Base-by-base conservation (phyloP, 495 filamentous ascomycete genomes). In the Terfezia claveryi region DNA sequence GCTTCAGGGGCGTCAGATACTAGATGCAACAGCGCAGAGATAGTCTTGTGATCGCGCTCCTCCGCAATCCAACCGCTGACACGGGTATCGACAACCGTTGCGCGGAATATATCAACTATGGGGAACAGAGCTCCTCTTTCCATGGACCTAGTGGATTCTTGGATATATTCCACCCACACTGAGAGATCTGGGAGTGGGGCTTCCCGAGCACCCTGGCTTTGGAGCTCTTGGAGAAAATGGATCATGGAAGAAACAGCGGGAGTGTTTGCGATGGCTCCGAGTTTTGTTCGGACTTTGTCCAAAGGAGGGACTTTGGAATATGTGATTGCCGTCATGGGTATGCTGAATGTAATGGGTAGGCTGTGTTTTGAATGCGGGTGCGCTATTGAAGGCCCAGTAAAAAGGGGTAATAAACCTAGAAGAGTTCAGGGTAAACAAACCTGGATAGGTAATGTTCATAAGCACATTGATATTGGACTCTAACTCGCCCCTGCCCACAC, bases 41-140 rank as follows among this genome's bases (percentile, higher is more conserved):
- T 14, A 20, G 41, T 20, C 14, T 14, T 20, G 12, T 46, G 41
- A 7, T 46, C 7, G 17, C 7, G 41, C 62, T 94, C 83, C 68
- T 89, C 82, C 12, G 85, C 87, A 57, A 85, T 87, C 68, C 78
- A 91, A 56, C 83, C 80, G 61, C 83, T 83, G n/a, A 94, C 72
- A n/a, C 91, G 77, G 23, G 80, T 72, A 60, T 98, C 89, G 7
- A 82, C 72, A 49, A 92, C 76, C 9, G 82, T 76, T 54, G 82
- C 73, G 9, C 91, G 77, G 54, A 91, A 71, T 17, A 98, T 75
- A 61, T 95, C 91, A 38, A 92, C 74, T 2, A 87, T 68, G 4
- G 89, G 77, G 63, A 95, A 98, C 50, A 82, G 68, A 1, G 68
- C 70, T 57, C 78, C 79, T 49, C 63, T 67, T 2, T 73, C 80